Percentiles rank a stretch among this genome's conserved stretches.
These are phyloP conservation scores for Tuber calosporum DNA, from an alignment of 495 filamentous ascomycete genomes.

Conservation along the genomic window DNA sequence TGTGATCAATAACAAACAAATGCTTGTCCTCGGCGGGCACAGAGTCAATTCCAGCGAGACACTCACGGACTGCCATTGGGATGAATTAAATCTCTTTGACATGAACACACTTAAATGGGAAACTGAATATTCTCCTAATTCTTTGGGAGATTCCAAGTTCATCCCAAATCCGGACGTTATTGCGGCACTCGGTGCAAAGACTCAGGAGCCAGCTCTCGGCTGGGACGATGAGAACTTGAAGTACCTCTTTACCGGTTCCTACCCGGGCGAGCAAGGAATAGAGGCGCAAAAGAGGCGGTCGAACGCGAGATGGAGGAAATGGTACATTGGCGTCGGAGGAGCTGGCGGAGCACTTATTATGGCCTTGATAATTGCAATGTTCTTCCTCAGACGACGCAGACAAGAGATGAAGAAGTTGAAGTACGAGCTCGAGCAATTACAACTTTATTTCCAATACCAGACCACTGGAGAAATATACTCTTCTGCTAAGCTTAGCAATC, in stretches of 20 bases:
- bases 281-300: not conserved
- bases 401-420: constrained; percentile 3
- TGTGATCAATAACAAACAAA: constrained; percentile 6
- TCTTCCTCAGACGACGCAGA: constrained; percentile 1
- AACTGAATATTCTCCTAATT: not conserved
- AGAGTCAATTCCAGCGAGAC: constrained; percentile 10
- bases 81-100: constrained; percentile 14
- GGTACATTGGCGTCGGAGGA: not conserved
- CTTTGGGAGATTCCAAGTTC: not conserved
- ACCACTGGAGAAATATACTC: constrained; percentile 4
- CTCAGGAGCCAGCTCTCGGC: constrained; percentile 5
- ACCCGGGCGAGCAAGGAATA: constrained; percentile 1
- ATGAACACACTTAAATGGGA: constrained; percentile 6
- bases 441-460: constrained; percentile 9
- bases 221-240: constrained; percentile 10
- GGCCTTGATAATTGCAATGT: not conserved
- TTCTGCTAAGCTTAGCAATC: not conserved
- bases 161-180: not conserved
- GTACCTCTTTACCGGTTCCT: constrained; percentile 4
- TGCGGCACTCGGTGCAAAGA: not conserved
- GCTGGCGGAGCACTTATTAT: not conserved
- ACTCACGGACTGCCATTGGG: not conserved
- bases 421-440: constrained; percentile 10
- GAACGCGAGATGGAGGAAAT: not conserved
- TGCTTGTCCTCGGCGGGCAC: constrained; percentile 7